Evolutionary conservation across 2,329 filamentous ascomycete genomes (phyloP).

Genomic region (Arthrobotrys megalospora): DNA sequence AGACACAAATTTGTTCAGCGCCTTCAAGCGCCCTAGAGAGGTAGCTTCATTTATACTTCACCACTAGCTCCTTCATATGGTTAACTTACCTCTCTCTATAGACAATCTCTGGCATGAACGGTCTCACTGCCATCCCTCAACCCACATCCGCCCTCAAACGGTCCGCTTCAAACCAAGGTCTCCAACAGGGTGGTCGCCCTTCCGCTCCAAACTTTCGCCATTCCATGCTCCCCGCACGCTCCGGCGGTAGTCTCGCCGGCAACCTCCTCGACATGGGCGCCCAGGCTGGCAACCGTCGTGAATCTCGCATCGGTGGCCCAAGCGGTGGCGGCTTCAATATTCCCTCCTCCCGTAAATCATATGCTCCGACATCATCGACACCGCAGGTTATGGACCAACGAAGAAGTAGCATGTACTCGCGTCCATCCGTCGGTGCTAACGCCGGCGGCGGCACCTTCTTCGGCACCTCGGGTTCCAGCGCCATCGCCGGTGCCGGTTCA

Average conservation of each 20-base stretch:
- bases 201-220: constrained; percentile 61
- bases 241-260: constrained; percentile 66
- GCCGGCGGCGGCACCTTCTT: constrained; percentile 85
- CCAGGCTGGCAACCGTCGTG: constrained; percentile 84
- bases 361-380: constrained; percentile 75
- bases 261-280: constrained; percentile 85
- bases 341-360: constrained; percentile 79
- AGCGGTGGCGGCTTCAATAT: constrained; percentile 74
- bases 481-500: constrained; percentile 73
- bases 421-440: constrained; percentile 78
- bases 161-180: constrained; percentile 81
- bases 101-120: constrained; percentile 87
- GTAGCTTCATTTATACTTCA: constrained; percentile 44
- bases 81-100: constrained; percentile 68
- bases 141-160: constrained; percentile 95
- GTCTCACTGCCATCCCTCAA: constrained; percentile 84
- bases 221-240: constrained; percentile 57
- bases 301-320: constrained; percentile 46
- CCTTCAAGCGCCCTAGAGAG: constrained; percentile 64
- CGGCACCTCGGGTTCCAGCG: constrained; percentile 80
- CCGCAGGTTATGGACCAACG: constrained; percentile 73
- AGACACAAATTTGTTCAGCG: constrained; percentile 64
- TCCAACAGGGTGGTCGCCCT: constrained; percentile 74
- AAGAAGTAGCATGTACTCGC: constrained; percentile 86
- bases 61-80: constrained; percentile 32